Base-by-base conservation (phyloP, 371 early-diverging fungal species). In the Sporodiniella umbellata region DNA sequence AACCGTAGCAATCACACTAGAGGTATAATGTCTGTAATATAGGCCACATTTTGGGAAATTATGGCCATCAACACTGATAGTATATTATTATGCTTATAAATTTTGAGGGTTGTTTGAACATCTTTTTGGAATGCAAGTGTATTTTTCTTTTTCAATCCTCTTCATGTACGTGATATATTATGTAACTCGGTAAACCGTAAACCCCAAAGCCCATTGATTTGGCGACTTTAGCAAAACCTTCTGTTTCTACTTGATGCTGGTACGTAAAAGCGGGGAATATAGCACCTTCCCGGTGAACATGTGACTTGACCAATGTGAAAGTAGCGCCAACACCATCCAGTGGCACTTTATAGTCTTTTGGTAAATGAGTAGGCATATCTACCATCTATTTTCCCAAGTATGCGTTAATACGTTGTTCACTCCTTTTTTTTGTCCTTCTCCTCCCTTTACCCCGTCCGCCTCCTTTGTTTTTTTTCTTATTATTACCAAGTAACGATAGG, bases 171-270 rank as follows among this genome's bases (percentile, higher is more conserved):
- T 77, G 77, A 37, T 66, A 69, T 21, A 77, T 70, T 17, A 73
- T 45, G 48, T 77, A 77, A 24, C 68, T 65, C 14, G 77, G 77
- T 37, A 77, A 45, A 1, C 77, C 77, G 65, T 70, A 77, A 4
- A 77, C 65, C 44, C 66, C 64, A 54, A 70, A 77, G 4, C 73
- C 73, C 48, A 77, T 54, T 2, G 77, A 77, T 53, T 83, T 86
- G 37, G 88, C 87, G 66, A 86, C 78, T 50, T 84, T 86, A 15
- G 86, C 87, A 62, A 89, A 73, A 1, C 90, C 90, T 67, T 88
- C 90, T 8, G 88, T 89, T 60, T 89, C 88, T 3, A 88, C 80
- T 51, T 81, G 78, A 58, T 87, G 87, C 31, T 81, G 75, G 31
- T 80, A 72, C 22, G 80, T 76, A 43, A 75, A 75, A 0, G 84